Evolutionary conservation across 495 filamentous ascomycete genomes (phyloP), one percentile per base, ranked within the genome.

Genomic region (Penicillium alfredii): DNA sequence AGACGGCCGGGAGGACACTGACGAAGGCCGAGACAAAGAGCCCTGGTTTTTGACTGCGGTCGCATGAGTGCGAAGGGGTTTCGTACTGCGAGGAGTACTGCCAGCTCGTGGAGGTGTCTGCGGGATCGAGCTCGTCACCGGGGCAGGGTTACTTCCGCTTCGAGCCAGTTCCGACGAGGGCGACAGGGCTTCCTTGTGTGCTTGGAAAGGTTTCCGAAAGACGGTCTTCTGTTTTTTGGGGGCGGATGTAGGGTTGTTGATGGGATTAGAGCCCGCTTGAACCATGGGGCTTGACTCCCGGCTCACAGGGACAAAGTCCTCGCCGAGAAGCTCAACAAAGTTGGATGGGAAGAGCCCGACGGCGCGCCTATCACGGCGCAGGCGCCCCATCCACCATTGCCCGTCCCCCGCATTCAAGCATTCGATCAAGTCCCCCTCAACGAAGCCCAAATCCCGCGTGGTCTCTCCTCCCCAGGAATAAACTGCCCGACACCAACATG

Each of bases 401-500:
- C 93, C 93, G 64, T 98, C 92, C 34, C 92, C 92, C 2, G 92
- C 92, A 60, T 97, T 98, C 12, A 98, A 71, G 56, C 88, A 94
- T 76, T 98, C 92, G 55, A 98, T 98, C 41, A 97, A 66, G 63
- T 98, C 92, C 28, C 93, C 92, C 58, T 98, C 93, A 43, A 97
- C 81, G 60, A 98, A 97, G 12, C 92, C 92, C 35, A 98, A 71
- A 55, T 98, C 92, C 48, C 81, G 78, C 63, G 90, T 94, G 3
- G 85, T 89, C 77, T 98, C 92, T 72, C 90, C 92, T 53, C 89
- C 88, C 85, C 86, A 98, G 23, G 89, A 96, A 58, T 96, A 97
- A 30, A 94, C 78, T 7, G 92, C 92, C 56, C 85, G 80, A 50
- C 85, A 88, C 88, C 92, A 94, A 66, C 93, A 97, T 24, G 92